Percentiles rank a stretch among this genome's conserved stretches.
Conservation (phyloP, 768 basidiomycete species). For the Pleurotus platypus region DNA sequence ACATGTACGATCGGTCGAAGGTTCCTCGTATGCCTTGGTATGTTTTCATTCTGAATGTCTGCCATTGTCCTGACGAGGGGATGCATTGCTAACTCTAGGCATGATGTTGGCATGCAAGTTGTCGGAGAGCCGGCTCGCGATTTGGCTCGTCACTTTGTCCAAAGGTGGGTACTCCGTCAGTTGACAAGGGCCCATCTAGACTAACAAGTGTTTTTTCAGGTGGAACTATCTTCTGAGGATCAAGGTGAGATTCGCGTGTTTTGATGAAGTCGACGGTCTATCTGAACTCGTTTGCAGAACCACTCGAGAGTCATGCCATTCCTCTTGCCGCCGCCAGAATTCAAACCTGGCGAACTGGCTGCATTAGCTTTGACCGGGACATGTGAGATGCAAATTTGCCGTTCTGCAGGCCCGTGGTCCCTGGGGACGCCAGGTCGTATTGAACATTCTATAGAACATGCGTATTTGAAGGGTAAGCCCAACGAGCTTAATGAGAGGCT, state of each 20-base stretch:
- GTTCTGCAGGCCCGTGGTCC: slow-evolving; percentile 95
- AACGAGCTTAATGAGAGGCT: not conserved
- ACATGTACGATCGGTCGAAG: slow-evolving; percentile 91
- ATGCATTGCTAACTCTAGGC: slow-evolving; percentile 39
- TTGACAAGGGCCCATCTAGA: not conserved
- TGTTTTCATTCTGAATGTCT: slow-evolving; percentile 20
- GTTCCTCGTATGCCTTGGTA: slow-evolving; percentile 96
- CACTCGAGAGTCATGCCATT: slow-evolving; percentile 93
- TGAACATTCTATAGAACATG: slow-evolving; percentile 93
- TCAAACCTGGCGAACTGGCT: slow-evolving; percentile 73
- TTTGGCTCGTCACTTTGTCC: slow-evolving; percentile 89
- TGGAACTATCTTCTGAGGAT: slow-evolving; percentile 95
- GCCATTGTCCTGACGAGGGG: slow-evolving; percentile 1
- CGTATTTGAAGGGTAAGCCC: slow-evolving; percentile 78
- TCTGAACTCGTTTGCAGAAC: slow-evolving; percentile 47
- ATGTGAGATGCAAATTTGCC: slow-evolving; percentile 95
- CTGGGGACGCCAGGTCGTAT: slow-evolving; percentile 81
- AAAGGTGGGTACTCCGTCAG: slow-evolving; percentile 51
- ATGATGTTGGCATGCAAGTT: slow-evolving; percentile 94
- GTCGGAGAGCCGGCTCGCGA: slow-evolving; percentile 96
- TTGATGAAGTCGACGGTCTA: not conserved
- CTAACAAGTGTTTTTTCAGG: slow-evolving; percentile 32
- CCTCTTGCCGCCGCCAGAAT: slow-evolving; percentile 90
- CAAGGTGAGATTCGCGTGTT: slow-evolving; percentile 53
- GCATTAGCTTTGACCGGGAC: slow-evolving; percentile 87